phyloP scores from a whole-genome alignment of 139 green algal species.

The Desmodesmus armatus region DNA sequence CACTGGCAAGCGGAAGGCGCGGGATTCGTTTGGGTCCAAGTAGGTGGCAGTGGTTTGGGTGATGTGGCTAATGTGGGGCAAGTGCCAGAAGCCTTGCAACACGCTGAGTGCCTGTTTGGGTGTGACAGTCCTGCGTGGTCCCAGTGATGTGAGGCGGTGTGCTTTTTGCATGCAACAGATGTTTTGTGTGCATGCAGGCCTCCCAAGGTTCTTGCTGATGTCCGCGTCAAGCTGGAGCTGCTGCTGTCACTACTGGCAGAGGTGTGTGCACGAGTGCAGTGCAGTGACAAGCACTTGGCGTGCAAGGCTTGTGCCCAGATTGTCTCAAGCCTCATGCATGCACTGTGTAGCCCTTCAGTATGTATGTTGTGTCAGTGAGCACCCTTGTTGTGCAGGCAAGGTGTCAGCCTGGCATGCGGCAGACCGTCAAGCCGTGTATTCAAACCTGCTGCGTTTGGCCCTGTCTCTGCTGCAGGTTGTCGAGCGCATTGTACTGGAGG shows the following conservation, averaged over 20 bases:
- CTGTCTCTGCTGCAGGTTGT: slow-evolving; percentile 44
- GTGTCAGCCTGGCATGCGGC: neutral
- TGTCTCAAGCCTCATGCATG: neutral
- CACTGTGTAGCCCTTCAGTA: neutral
- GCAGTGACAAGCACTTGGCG: neutral
- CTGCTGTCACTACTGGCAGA: slow-evolving; percentile 32
- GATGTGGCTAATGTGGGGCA: too few relatives aligned
- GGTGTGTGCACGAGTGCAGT: too few relatives aligned
- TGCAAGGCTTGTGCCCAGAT: neutral
- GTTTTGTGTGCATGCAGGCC: too few relatives aligned
- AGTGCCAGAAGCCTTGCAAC: too few relatives aligned
- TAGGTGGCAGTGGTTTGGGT: neutral
- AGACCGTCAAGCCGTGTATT: neutral
- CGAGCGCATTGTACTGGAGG: slow-evolving; percentile 49
- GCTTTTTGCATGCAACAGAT: too few relatives aligned
- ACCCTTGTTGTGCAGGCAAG: neutral
- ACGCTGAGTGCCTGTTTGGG: too few relatives aligned
- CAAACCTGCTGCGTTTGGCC: too few relatives aligned
- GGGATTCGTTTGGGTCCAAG: too few relatives aligned
- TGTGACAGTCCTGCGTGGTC: neutral
- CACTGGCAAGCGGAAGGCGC: neutral
- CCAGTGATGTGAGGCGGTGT: too few relatives aligned
- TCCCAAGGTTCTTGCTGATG: neutral
- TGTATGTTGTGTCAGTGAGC: neutral
- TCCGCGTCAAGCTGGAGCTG: slow-evolving; percentile 28